These are phyloP conservation scores for Xylariales sp. DNA, from an alignment of 2,329 filamentous ascomycete species.

Conservation along the genomic window DNA sequence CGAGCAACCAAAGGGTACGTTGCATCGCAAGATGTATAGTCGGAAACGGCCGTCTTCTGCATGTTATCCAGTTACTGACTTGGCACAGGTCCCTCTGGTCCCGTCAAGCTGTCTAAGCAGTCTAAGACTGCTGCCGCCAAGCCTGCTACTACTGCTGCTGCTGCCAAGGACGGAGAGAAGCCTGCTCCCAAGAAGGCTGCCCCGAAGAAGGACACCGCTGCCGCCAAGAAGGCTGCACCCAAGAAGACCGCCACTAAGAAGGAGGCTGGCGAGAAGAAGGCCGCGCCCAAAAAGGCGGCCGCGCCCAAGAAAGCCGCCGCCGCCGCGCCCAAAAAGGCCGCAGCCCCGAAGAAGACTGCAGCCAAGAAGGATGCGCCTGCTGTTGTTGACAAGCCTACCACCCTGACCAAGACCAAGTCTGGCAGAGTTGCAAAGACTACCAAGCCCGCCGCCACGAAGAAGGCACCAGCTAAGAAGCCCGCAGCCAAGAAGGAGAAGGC, in stretches of 20 bases:
- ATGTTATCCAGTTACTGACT: no score
- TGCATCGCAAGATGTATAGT: no score
- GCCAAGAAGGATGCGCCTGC: no score
- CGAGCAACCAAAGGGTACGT: conserved; percentile 83
- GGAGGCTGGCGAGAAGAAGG: conserved; percentile 44
- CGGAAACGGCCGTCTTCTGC: no score
- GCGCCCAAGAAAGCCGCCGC: conserved; percentile 30
- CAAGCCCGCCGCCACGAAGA: conserved; percentile 38
- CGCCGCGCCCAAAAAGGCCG: conserved; percentile 34
- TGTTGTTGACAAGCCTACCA: no score
- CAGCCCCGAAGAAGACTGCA: conserved; percentile 43
- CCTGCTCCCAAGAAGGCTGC: conserved; percentile 57
- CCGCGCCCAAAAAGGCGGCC: conserved; percentile 60
- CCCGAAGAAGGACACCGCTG: conserved; percentile 44
- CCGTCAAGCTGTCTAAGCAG: conserved; percentile 91
- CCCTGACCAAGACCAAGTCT: conserved; percentile 47
- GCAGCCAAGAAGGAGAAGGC: conserved; percentile 35
- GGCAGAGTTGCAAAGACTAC: conserved; percentile 34
- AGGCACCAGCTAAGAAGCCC: conserved; percentile 37
- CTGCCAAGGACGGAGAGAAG: conserved; percentile 21
- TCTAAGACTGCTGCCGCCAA: conserved; percentile 39
- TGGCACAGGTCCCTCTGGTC: conserved; percentile 68
- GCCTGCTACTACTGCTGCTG: no score
- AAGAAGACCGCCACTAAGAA: conserved; percentile 41
- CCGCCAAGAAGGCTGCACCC: conserved; percentile 35